phyloP scores from a whole-genome alignment of 2,329 filamentous ascomycete species.

The Calonectria pauciramosa region DNA sequence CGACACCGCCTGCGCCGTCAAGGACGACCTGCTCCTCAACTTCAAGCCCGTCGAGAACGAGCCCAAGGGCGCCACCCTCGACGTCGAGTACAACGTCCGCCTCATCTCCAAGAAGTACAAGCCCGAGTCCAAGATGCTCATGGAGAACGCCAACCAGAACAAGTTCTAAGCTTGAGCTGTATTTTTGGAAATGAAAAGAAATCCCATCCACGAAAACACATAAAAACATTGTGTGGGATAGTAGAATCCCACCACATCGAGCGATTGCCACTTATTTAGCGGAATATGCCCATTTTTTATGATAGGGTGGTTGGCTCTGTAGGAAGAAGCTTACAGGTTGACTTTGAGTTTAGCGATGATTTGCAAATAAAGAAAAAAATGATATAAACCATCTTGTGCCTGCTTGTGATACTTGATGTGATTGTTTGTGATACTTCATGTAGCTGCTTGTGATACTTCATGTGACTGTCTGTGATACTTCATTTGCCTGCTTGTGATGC shows the following conservation, averaged over 20 bases:
- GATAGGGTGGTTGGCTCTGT: constrained; percentile 7
- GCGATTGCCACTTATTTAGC: constrained; percentile 11
- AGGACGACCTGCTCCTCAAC: constrained; percentile 64
- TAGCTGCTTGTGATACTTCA: background rate
- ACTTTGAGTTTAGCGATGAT: constrained; percentile 15
- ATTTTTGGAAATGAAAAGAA: background rate
- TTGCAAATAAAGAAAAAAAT: background rate
- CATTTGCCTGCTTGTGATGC: background rate
- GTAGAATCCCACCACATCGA: background rate
- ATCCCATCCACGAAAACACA: background rate
- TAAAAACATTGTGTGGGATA: background rate
- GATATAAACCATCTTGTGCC: background rate
- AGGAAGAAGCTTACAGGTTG: background rate
- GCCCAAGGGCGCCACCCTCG: constrained; percentile 51
- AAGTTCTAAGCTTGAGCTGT: constrained; percentile 37
- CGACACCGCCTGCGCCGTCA: constrained; percentile 66
- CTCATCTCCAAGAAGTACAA: constrained; percentile 61
- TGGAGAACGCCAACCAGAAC: constrained; percentile 47
- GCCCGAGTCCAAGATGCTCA: constrained; percentile 45
- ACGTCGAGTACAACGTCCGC: constrained; percentile 59
- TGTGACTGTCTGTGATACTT: too few species aligned
- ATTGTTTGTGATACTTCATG: too few species aligned
- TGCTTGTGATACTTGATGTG: background rate
- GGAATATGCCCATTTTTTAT: background rate
- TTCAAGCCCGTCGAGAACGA: constrained; percentile 61